Base-by-base conservation (phyloP, 495 filamentous ascomycete species). In the Neurospora cerealis region DNA sequence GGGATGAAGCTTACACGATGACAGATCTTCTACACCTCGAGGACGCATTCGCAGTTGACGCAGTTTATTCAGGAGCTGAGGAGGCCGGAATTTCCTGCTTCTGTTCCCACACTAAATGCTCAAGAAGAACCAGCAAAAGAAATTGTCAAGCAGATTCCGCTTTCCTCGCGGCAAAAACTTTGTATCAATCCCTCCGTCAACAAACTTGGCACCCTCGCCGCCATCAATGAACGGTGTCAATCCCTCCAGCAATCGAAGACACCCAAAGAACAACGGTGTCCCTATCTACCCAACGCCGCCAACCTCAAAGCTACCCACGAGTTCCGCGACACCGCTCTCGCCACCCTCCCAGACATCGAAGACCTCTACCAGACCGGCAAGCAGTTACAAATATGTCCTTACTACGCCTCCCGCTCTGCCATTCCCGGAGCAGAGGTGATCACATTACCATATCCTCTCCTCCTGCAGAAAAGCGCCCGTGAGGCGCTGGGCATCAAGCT, bases 171-270 rank as follows among this genome's bases (percentile, higher is more conserved):
- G 37, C 97, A 95, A 77, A 94, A 94, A 74, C 85, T 99, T 3
- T 99, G 96, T 81, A 97, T 98, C 78, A 97, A 98, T 77, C 87
- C 92, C 5, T 88, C 89, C 36, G 95, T 99, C 19, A 83, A 85
- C 48, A 88, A 87, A 24, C 87, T 98, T 13, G 87, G 87, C 1
- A 93, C 88, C 75, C 83, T 90, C 21, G 91, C 92, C 0, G 93
- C 94, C 13, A 97, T 99, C 82, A 99, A 98, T 77, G 96, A 98
- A 82, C 85, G 92, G n/a, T 99, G 96, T 79, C 83, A 96, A 34
- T 95, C 98, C 69, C 84, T 98, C 32, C 96, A 99, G 77, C 90
- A 97, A 80, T 86, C 92, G 13, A 92, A 89, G 78, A 91, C 89
- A 79, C 54, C 54, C 54, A 66, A 66, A 66, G 54, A 66, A 66